Evolutionary conservation across 169 alveolate species (phyloP), one percentile per base, ranked within the genome.

Genomic region (Plasmodium vivax): DNA sequence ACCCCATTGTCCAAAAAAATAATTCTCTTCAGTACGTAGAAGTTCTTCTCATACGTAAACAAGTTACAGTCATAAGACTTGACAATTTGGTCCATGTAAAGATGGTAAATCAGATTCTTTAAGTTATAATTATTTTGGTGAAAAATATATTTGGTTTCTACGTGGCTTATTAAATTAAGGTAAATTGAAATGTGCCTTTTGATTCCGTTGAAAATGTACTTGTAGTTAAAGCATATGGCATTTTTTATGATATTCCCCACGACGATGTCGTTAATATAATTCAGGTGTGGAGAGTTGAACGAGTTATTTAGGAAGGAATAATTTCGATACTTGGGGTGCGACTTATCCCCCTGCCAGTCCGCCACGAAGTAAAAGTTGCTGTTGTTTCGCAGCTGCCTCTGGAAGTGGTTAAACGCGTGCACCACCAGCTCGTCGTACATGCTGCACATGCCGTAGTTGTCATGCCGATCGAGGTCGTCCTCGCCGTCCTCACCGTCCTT

Each of bases 11-110:
- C 82, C 6, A 88, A 80, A 80, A 88, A 88, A 36, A 88, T 58
- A 41, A 90, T 90, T 80, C 94, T 54, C 73, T 71, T 90, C 12
- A 90, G 51, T 56, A 90, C 94, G 71, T 90, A 90, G 45, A 90
- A 36, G 72, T 90, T 90, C 73, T 90, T 90, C 82, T 90, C 94
- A 90, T 90, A 90, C 12, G 94, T 90, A 5, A 58, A 90, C 7
- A 90, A 14, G 74, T 90, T 90, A 5, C 38, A 38, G 51, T 90
- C 94, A 80, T 90, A 90, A 54, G 34, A 58, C 68, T 90, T 90
- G n/a, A 90, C 34, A 54, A 90, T 90, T 80, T 90, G 80, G 30
- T 80, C 90, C 43, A 90, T 16, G 51, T 90, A 90, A 30, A 90
- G 82, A 90, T 90, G 36, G 72, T 90, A 90, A 8, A 90, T 81